A percentile compares a stretch with the other conserved stretches of the same genome.
Conservation (phyloP, 2,329 filamentous ascomycete genomes). For the Teratosphaeria gauchensis region DNA sequence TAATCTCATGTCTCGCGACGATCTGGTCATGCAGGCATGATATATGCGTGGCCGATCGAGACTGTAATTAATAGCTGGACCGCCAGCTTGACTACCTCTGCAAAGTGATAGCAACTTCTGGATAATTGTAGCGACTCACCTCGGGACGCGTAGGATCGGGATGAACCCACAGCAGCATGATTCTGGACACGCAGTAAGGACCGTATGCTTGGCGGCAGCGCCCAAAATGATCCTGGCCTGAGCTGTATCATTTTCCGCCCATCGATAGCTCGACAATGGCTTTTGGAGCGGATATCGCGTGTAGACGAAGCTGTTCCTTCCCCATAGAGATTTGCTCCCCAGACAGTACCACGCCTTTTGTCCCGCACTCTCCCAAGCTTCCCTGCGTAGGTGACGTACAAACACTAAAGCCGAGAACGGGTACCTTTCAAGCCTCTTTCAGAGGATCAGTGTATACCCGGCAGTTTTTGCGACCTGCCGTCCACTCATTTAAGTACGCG, state of each 20-base stretch:
- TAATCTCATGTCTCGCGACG: no score
- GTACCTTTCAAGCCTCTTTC: not conserved
- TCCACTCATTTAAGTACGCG: not conserved
- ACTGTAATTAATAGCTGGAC: not conserved
- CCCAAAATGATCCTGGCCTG: constrained; percentile 4
- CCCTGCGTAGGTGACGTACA: not conserved
- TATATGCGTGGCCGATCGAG: not conserved
- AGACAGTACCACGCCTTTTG: not conserved
- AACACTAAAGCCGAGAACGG: not conserved
- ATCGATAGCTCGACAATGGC: not conserved
- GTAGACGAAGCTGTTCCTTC: not conserved
- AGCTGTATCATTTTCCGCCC: not conserved
- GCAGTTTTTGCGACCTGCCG: not conserved
- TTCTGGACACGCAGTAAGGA: constrained; percentile 1
- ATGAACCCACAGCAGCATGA: not conserved
- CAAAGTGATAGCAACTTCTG: not conserved
- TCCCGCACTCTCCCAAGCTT: not conserved
- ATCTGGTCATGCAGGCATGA: not conserved
- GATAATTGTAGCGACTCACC: constrained; percentile 1
- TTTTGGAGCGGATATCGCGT: not conserved
- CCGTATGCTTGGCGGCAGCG: constrained; percentile 4
- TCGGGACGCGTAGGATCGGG: constrained; percentile 4
- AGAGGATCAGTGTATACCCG: constrained; percentile 1
- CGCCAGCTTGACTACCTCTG: not conserved
- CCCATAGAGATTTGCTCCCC: not conserved